Conservation (phyloP, 2,329 filamentous ascomycete species). For the Aspergillus amoenus region DNA sequence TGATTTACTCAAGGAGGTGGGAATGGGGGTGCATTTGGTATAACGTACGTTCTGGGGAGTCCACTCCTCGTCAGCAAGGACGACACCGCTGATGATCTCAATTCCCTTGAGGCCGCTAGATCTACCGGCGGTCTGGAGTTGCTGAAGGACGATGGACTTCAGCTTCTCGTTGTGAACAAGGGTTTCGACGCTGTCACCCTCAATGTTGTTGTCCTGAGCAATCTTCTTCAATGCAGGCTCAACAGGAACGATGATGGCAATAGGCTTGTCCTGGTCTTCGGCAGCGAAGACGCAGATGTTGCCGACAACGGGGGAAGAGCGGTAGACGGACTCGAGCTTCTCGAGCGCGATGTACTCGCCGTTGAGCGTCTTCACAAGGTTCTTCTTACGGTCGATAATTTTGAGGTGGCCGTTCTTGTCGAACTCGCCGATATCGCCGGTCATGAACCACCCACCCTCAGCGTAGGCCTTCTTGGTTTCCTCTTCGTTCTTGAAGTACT, state of each 20-base stretch:
- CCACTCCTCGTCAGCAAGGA: constrained; percentile 48
- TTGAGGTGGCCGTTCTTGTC: constrained; percentile 74
- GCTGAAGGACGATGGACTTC: constrained; percentile 40
- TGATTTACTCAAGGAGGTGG: background rate
- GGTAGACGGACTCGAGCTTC: constrained; percentile 90
- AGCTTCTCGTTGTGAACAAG: constrained; percentile 57
- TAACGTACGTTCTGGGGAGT: constrained; percentile 42
- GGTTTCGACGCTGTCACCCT: constrained; percentile 64
- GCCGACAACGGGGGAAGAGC: constrained; percentile 71
- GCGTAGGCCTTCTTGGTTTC: constrained; percentile 79
- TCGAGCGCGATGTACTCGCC: constrained; percentile 97
- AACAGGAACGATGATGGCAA: constrained; percentile 73
- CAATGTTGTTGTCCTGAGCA: constrained; percentile 58
- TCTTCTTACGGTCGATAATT: constrained; percentile 97
- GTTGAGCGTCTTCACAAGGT: constrained; percentile 90
- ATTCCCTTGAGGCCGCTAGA: constrained; percentile 39
- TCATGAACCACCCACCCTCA: constrained; percentile 92
- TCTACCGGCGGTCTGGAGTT: constrained; percentile 39
- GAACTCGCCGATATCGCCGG: constrained; percentile 92
- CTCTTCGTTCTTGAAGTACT: constrained; percentile 82
- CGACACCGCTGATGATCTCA: constrained; percentile 46
- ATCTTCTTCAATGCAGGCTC: constrained; percentile 58
- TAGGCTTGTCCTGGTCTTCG: constrained; percentile 69
- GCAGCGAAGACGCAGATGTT: constrained; percentile 89
- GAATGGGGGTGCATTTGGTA: background rate